Percentiles rank a stretch among this genome's conserved stretches.
These are phyloP conservation scores for Dactylellina cionopaga DNA, from an alignment of 2,329 filamentous ascomycete genomes.

Conservation along the genomic window DNA sequence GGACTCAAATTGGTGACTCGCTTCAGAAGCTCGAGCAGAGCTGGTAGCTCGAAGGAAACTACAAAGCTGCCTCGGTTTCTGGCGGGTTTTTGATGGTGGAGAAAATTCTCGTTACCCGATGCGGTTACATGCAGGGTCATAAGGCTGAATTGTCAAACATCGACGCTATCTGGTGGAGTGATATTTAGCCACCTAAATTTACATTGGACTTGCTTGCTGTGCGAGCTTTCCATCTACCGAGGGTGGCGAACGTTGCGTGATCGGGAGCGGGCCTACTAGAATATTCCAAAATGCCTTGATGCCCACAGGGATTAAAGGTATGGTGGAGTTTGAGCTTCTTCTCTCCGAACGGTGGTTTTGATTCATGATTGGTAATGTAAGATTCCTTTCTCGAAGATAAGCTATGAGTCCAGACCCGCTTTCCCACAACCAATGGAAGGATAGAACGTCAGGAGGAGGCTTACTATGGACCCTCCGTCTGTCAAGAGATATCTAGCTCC, in stretches of 20 bases:
- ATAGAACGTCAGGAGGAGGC: not conserved
- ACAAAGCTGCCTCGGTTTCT: conserved; percentile 18
- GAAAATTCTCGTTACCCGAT: conserved; percentile 25
- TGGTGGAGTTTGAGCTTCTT: conserved; percentile 12
- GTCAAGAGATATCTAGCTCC: too few species aligned
- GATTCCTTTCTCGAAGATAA: conserved; percentile 7
- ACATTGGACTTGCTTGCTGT: not conserved
- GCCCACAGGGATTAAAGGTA: not conserved
- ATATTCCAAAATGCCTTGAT: conserved; percentile 10
- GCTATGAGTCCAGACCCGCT: not conserved
- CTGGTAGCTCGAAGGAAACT: conserved; percentile 8
- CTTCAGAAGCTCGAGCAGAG: conserved; percentile 14
- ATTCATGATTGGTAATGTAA: conserved; percentile 40
- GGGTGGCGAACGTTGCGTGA: conserved; percentile 47
- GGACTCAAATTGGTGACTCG: not conserved
- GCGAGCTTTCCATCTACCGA: conserved; percentile 35
- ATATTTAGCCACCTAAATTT: not conserved
- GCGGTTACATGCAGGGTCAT: conserved; percentile 33
- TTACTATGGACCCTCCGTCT: conserved; percentile 30
- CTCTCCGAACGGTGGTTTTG: conserved; percentile 1
- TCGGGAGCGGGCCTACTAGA: conserved; percentile 27
- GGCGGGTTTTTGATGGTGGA: conserved; percentile 16
- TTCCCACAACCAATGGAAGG: conserved; percentile 13
- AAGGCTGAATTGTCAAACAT: conserved; percentile 50
- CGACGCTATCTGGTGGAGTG: not conserved